Evolutionary conservation across 805 yeast species (phyloP).

Genomic region (Metschnikowia proteae): DNA sequence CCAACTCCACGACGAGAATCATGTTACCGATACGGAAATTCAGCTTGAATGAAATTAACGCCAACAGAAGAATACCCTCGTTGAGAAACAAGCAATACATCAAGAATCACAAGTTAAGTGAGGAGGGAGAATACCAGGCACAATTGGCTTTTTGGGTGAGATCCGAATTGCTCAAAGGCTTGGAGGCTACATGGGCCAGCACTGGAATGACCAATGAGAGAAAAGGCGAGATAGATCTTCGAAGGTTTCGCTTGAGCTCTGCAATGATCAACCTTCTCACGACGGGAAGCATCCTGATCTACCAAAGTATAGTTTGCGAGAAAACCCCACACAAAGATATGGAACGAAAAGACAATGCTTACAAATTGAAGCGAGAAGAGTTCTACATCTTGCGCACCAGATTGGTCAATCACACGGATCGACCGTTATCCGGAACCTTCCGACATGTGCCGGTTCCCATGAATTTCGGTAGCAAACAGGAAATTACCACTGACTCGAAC

Average conservation of each 20-base stretch:
- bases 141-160: constrained; percentile 80
- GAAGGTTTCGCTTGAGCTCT: constrained; percentile 60
- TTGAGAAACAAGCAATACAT: constrained; percentile 67
- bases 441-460: constrained; percentile 52
- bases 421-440: constrained; percentile 49
- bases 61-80: constrained; percentile 63
- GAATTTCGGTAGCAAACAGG: constrained; percentile 12
- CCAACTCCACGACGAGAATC: constrained; percentile 45
- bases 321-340: constrained; percentile 24
- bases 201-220: constrained; percentile 24
- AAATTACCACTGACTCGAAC: constrained; percentile 44
- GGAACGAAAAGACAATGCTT: constrained; percentile 9
- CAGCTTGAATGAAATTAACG: constrained; percentile 37
- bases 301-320: constrained; percentile 23
- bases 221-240: constrained; percentile 59
- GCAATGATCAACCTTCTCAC: constrained; percentile 56
- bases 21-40: constrained; percentile 68
- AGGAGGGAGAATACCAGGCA: constrained; percentile 53
- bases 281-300: constrained; percentile 45
- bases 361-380: constrained; percentile 33
- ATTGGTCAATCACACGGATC: constrained; percentile 46
- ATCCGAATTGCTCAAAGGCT: constrained; percentile 52
- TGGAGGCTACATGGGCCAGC: constrained; percentile 66
- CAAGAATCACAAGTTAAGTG: constrained; percentile 49
- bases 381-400: constrained; percentile 50